Percentiles rank a stretch among this genome's conserved stretches.
These are phyloP conservation scores for Rhypophila decipiens DNA, from an alignment of 495 filamentous ascomycete species.

Conservation along the genomic window DNA sequence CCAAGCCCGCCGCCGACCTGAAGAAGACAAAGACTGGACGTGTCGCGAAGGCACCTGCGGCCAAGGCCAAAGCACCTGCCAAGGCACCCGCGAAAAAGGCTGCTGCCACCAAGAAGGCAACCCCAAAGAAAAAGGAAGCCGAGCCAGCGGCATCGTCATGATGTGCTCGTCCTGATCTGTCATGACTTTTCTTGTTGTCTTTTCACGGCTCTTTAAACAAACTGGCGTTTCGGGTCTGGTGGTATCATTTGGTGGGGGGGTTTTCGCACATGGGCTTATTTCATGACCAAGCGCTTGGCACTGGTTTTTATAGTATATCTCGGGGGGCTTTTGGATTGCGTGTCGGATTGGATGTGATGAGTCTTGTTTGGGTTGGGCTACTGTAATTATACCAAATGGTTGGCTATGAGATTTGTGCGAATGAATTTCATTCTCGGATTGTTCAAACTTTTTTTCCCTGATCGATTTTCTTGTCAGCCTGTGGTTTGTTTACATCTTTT, in stretches of 20 bases:
- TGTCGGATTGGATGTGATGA: too few relatives aligned
- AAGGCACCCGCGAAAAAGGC: constrained; percentile 59
- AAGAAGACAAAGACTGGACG: constrained; percentile 89
- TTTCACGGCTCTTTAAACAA: constrained; percentile 11
- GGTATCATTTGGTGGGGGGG: constrained; percentile 4
- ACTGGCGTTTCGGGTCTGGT: constrained; percentile 16
- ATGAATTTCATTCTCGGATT: too few relatives aligned
- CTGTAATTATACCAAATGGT: too few relatives aligned
- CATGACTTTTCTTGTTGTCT: constrained; percentile 13
- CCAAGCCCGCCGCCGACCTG: constrained; percentile 62
- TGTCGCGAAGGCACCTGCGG: constrained; percentile 63
- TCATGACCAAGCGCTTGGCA: background rate
- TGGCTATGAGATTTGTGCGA: too few relatives aligned
- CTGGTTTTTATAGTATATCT: background rate
- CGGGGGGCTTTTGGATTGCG: background rate
- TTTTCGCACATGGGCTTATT: constrained; percentile 7
- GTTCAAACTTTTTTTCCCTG: too few relatives aligned
- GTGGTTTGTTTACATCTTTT: too few relatives aligned
- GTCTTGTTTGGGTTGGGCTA: too few relatives aligned
- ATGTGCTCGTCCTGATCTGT: constrained; percentile 7
- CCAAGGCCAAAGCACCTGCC: too few relatives aligned
- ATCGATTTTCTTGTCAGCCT: too few relatives aligned
- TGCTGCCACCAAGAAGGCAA: constrained; percentile 56
- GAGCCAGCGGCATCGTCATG: constrained; percentile 37
- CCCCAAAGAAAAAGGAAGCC: constrained; percentile 57